Base-by-base conservation (phyloP, 305 asterid genomes). In the Ilex paraguariensis region DNA sequence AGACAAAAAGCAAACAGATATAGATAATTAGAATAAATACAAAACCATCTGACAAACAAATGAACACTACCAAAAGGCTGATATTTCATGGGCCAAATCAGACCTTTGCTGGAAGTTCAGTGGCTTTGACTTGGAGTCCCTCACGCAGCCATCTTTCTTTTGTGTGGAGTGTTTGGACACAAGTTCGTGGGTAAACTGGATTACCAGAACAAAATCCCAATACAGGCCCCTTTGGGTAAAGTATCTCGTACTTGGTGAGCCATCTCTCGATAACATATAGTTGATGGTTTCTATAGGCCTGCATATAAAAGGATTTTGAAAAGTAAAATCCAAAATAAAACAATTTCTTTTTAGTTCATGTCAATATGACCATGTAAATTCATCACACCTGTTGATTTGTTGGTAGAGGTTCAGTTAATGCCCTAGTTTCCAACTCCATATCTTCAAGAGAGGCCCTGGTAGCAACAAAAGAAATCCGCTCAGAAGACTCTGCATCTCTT, bases 401-500 rank as follows among this genome's bases (percentile, higher is more conserved):
- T 14, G 99, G 99, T 70, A 93, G 95, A 52, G 97, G 97, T 83
- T 93, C 99, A 39, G 95, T 93, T 45, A 93, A 76, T 71, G 96
- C 95, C 86, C 92, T 84, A 59, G 95, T 93, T 79, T 82, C 91
- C 77, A 93, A 79, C 84, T 93, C 99, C 89, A 90, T 79, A 64
- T 93, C 99, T 82, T 92, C 96, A 54, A 91, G 77, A 61, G 85
- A 72, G 76, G 89, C 79, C 77, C 86, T 81, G 56, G 78, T 75
- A 48, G 79, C 73, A 32, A 71, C 66, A 66, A 59, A 50, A 54
- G 79, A 59, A 74, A 59, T 75, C 57, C 39, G 57, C 48, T 13
- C 15, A 62, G 40, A 67, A 40, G 71, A 60, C 61, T 44, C 64
- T 45, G 14, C 50, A 48, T 56, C 42, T 49, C 62, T 76, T 62